Percentiles rank a stretch among this genome's conserved stretches.
Evolutionary conservation across 2,329 filamentous ascomycete genomes (phyloP).

Genomic region (Plectosphaerella sp.): DNA sequence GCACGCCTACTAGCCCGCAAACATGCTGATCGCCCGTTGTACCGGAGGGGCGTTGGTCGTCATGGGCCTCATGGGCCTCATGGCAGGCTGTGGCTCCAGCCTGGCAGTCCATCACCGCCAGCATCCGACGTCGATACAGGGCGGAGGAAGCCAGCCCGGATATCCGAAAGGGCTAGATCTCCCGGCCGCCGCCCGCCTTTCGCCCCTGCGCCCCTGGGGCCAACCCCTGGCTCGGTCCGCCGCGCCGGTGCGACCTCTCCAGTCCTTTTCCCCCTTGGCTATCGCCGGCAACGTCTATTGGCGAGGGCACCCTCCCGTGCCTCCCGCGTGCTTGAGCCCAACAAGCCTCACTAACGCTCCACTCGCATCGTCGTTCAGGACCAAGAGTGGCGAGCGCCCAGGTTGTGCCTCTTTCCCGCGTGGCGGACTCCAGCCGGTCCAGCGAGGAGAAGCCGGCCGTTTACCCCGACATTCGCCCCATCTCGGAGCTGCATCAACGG

Average conservation of each 20-base stretch:
- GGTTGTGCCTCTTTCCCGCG: no score
- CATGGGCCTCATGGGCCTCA: no score
- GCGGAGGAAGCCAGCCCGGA: not conserved
- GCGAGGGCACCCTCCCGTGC: not conserved
- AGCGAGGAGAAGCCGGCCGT: not conserved
- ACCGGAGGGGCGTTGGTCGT: no score
- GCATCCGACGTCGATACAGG: not conserved
- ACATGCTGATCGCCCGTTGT: no score
- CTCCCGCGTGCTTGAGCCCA: not conserved
- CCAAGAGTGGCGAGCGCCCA: no score
- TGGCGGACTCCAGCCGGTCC: not conserved
- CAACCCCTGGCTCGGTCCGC: slow-evolving; percentile 2
- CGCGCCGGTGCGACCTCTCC: not conserved
- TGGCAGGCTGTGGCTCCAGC: no score
- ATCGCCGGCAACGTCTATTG: not conserved
- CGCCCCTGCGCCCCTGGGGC: not conserved
- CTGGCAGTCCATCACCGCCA: not conserved
- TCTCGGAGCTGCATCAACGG: no score
- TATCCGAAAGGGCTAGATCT: slow-evolving; percentile 1
- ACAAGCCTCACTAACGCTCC: not conserved
- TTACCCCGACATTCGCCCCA: not conserved
- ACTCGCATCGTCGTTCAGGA: not conserved
- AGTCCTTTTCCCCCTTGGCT: not conserved
- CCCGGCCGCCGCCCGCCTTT: not conserved
- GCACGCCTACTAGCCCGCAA: no score